phyloP scores from a whole-genome alignment of 306 rosid genomes.

The Amphicarpaea edgeworthii region DNA sequence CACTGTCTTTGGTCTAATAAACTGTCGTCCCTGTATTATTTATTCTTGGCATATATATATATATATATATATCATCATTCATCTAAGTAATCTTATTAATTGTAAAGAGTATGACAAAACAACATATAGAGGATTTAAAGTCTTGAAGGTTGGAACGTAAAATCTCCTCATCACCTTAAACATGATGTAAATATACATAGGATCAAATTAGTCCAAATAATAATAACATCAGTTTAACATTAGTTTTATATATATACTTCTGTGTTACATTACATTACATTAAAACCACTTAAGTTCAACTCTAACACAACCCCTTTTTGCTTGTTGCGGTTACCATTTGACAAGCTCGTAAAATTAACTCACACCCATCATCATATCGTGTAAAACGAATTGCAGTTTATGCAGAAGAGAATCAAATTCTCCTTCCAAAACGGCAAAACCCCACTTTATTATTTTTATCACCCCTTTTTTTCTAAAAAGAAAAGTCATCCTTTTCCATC shows the following conservation, averaged over 20 bases:
- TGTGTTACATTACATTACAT: background rate
- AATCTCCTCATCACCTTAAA: background rate
- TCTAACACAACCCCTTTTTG: background rate
- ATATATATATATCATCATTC: background rate
- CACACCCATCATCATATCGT: background rate
- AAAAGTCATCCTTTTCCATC: background rate
- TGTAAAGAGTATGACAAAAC: constrained; percentile 26
- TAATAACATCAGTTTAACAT: background rate
- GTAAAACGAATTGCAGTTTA: constrained; percentile 36
- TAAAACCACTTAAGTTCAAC: background rate
- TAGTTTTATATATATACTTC: background rate
- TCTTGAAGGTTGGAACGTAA: constrained; percentile 28
- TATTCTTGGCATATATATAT: background rate
- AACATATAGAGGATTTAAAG: constrained; percentile 32
- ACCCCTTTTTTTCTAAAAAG: background rate
- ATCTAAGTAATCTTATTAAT: constrained; percentile 13
- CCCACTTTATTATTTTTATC: background rate
- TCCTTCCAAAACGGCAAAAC: constrained; percentile 9
- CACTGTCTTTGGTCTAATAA: constrained; percentile 11
- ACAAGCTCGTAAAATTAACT: background rate
- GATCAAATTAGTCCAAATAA: background rate
- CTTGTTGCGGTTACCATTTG: background rate
- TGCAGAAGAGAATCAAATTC: constrained; percentile 42
- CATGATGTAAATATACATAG: background rate
- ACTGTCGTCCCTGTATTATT: constrained; percentile 21